Evolutionary conservation across 169 alveolate species (phyloP).

Genomic region (Besnoitia besnoiti): DNA sequence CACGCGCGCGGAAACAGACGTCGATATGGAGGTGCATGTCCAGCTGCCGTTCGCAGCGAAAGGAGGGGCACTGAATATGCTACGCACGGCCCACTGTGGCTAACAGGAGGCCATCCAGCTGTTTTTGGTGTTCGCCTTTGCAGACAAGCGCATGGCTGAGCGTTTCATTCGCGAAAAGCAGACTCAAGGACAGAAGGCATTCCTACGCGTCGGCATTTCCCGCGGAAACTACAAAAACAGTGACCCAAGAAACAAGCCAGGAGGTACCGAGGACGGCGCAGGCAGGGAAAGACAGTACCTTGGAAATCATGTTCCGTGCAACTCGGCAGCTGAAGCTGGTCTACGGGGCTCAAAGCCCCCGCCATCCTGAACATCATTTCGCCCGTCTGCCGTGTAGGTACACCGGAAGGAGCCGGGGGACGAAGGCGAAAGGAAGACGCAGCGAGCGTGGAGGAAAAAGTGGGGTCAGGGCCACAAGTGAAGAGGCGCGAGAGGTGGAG

Average conservation of each 20-base stretch:
- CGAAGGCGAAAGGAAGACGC: neutral
- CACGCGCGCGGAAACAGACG: no score
- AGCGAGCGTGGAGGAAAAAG: neutral
- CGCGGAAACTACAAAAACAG: neutral
- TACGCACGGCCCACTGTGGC: no score
- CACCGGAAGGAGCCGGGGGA: neutral
- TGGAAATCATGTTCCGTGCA: slow-evolving; percentile 31
- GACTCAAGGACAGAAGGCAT: neutral
- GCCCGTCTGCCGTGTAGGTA: neutral
- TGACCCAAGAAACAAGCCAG: neutral
- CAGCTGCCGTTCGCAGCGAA: no score
- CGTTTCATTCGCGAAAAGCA: neutral
- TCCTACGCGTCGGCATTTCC: neutral
- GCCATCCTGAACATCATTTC: neutral
- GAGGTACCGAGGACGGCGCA: neutral
- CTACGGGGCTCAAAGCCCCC: neutral
- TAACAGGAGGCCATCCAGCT: no score
- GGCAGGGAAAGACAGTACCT: neutral
- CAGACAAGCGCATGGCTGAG: no score
- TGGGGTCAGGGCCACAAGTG: neutral
- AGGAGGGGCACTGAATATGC: no score
- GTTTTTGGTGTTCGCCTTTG: no score
- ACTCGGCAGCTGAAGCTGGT: slow-evolving; percentile 27
- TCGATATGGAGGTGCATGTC: no score
- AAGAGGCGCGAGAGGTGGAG: no score